These are phyloP conservation scores for Phaeosphaeriaceae sp. DNA, from an alignment of 2,329 filamentous ascomycete genomes.

Conservation along the genomic window DNA sequence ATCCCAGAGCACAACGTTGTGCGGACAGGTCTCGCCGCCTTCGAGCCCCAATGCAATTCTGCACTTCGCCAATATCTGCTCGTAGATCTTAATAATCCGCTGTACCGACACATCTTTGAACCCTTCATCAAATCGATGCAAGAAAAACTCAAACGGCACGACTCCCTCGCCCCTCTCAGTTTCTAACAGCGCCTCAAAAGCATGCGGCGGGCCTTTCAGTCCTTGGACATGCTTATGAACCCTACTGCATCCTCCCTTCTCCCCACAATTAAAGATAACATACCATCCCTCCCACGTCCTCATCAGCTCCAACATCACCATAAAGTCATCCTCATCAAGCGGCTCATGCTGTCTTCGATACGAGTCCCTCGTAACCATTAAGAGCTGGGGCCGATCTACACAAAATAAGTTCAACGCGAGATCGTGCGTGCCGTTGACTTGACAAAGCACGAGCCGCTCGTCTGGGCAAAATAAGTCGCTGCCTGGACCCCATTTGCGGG, in stretches of 20 bases:
- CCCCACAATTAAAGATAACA: constrained; percentile 58
- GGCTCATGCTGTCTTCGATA: constrained; percentile 56
- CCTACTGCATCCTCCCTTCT: constrained; percentile 54
- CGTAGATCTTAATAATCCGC: constrained; percentile 26
- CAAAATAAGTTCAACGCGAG: constrained; percentile 59
- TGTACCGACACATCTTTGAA: constrained; percentile 10
- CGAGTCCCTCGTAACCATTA: constrained; percentile 58
- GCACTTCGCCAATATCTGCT: constrained; percentile 21
- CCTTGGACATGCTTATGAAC: constrained; percentile 60
- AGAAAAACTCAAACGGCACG: constrained; percentile 49
- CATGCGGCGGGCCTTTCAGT: constrained; percentile 43
- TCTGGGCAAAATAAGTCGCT: constrained; percentile 54
- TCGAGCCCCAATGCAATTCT: constrained; percentile 13
- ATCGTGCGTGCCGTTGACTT: constrained; percentile 53
- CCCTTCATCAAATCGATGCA: constrained; percentile 34
- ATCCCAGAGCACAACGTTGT: constrained; percentile 56
- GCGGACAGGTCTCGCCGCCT: constrained; percentile 45
- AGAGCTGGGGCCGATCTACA: constrained; percentile 56
- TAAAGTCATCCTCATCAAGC: constrained; percentile 51
- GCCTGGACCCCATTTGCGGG: constrained; percentile 40
- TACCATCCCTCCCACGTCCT: constrained; percentile 40
- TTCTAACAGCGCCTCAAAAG: constrained; percentile 34
- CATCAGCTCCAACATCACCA: constrained; percentile 48
- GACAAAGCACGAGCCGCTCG: constrained; percentile 51
- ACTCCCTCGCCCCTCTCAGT: constrained; percentile 18